Evolutionary conservation across 176 grass and related monocot genomes (phyloP).

Genomic region (Musa acuminata): DNA sequence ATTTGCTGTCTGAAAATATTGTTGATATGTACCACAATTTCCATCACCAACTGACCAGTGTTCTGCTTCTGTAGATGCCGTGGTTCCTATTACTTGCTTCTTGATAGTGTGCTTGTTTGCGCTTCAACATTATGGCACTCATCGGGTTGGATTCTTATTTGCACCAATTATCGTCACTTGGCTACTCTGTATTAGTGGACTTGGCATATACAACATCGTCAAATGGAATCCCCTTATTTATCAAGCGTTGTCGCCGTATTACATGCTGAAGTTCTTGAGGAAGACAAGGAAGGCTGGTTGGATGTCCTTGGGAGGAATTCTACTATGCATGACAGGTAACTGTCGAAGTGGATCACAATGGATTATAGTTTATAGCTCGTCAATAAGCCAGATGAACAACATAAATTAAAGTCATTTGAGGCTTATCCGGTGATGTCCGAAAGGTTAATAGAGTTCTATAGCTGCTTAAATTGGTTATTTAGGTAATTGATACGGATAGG

Average conservation of each 20-base stretch:
- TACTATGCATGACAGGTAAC: slow-evolving; percentile 94
- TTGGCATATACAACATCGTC: slow-evolving; percentile 88
- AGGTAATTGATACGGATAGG: too few relatives aligned
- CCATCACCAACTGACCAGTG: background rate
- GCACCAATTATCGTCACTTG: slow-evolving; percentile 83
- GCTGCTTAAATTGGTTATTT: too few relatives aligned
- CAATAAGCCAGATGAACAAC: too few relatives aligned
- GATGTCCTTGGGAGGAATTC: slow-evolving; percentile 98
- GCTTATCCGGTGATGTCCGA: too few relatives aligned
- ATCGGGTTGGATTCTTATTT: slow-evolving; percentile 76
- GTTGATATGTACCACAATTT: background rate
- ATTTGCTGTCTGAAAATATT: background rate
- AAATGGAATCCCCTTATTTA: slow-evolving; percentile 88
- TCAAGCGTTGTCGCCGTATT: slow-evolving; percentile 67
- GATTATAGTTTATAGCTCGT: too few relatives aligned
- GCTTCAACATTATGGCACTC: slow-evolving; percentile 92
- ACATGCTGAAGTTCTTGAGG: slow-evolving; percentile 91
- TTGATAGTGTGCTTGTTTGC: slow-evolving; percentile 84
- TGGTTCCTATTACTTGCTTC: slow-evolving; percentile 83
- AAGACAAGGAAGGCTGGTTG: slow-evolving; percentile 91
- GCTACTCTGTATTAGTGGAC: slow-evolving; percentile 77
- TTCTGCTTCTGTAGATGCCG: slow-evolving; percentile 53
- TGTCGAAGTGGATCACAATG: too few relatives aligned
- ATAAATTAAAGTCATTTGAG: too few relatives aligned
- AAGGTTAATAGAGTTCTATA: too few relatives aligned